Base-by-base conservation (phyloP, 169 alveolate species). In the Eimeria tenella region DNA sequence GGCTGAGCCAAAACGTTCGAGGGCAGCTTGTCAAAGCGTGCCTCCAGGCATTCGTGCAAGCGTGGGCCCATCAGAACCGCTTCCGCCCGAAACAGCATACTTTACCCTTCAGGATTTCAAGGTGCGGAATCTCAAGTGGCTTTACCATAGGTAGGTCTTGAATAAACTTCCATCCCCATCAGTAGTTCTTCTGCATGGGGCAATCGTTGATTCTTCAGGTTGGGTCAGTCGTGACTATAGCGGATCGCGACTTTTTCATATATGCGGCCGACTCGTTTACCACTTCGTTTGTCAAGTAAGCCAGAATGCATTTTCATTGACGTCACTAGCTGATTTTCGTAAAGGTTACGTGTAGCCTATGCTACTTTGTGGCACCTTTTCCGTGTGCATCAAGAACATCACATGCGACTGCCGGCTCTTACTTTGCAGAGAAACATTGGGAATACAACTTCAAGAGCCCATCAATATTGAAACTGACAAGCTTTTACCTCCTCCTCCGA, bases 161-260 rank as follows among this genome's bases (percentile, higher is more conserved):
- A 31, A 31, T 31, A 31, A 0, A 31, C 2, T 31, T 31, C 42
- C 42, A 31, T 31, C 42, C 42, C 42, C 42, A 31, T 31, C 42
- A 31, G 42, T 31, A 31, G 10, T 81, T 5, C 31, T 23, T 10
- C 23, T 23, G 50, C 23, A 21, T 53, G 25, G 25, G 65, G 58
- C 58, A 3, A 17, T 50, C 11, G 50, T 15, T 81, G 68, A 50
- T 1, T 3, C 25, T 6, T 55, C 23, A 81, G 89, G 89, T 81
- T 81, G 89, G 89, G 17, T 81, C 89, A 52, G 89, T 56, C 5
- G 71, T 81, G 50, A 56, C 56, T 15, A 56, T 81, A 9, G 89
- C 89, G 89, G 89, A 81, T 65, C 89, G 89, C 71, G 89, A 81
- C 5, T 81, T 81, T 56, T 81, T 56, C 73, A 81, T 81, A 81